These are phyloP conservation scores for Ogataea ramenticola DNA, from an alignment of 805 yeast species.

Conservation along the genomic window DNA sequence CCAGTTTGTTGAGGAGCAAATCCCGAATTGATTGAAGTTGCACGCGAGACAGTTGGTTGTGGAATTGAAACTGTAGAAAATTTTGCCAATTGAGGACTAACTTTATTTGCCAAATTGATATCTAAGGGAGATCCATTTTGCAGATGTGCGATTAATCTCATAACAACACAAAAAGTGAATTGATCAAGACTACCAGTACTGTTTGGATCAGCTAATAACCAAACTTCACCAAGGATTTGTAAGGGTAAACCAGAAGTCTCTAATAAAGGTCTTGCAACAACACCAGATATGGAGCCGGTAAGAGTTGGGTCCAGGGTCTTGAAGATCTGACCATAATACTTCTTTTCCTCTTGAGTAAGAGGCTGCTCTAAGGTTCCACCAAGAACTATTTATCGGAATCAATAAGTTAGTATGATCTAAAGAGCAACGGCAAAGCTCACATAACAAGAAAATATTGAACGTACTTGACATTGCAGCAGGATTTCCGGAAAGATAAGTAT, in stretches of 20 bases:
- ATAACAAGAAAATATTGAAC: too few relatives aligned
- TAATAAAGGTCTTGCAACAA: constrained; percentile 71
- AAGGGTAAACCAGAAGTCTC: constrained; percentile 84
- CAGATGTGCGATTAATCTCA: constrained; percentile 83
- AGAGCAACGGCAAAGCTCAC: too few relatives aligned
- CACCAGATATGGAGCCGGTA: constrained; percentile 82
- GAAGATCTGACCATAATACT: constrained; percentile 68
- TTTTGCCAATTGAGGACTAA: constrained; percentile 56
- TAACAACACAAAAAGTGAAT: constrained; percentile 74
- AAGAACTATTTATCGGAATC: constrained; percentile 1
- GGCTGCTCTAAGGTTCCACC: constrained; percentile 21
- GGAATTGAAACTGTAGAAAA: constrained; percentile 35
- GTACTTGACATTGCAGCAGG: too few relatives aligned
- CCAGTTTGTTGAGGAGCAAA: constrained; percentile 7
- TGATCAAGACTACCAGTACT: constrained; percentile 81
- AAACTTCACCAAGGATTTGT: constrained; percentile 73
- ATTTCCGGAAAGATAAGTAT: too few relatives aligned
- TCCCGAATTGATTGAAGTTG: constrained; percentile 5
- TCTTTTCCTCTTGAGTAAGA: constrained; percentile 70
- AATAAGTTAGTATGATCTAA: too few relatives aligned
- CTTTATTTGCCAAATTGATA: constrained; percentile 43
- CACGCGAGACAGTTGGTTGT: constrained; percentile 32
- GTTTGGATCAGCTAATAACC: constrained; percentile 91
- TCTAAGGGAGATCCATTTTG: constrained; percentile 65
- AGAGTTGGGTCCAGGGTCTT: constrained; percentile 70